Conservation (phyloP, 192 early-diverging fungal species). For the Coemansia sp. region DNA sequence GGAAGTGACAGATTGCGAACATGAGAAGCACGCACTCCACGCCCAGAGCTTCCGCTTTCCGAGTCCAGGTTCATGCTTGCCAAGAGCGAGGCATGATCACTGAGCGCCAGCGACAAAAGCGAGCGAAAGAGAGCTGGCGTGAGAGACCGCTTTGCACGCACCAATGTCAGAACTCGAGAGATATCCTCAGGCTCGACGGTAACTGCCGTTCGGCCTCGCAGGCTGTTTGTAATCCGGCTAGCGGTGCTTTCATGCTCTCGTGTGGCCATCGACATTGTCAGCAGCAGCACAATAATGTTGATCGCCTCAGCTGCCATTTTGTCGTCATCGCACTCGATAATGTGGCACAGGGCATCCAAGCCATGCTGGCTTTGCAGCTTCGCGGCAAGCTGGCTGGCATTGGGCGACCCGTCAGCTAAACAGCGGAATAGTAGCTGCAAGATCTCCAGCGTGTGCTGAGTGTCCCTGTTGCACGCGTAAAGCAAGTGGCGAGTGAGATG, state of each 20-base stretch:
- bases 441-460: slow-evolving; percentile 42
- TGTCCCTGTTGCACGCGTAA: slow-evolving; percentile 46
- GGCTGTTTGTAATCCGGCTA: slow-evolving; percentile 46
- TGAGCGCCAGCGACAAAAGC: slow-evolving; percentile 30
- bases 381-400: slow-evolving; percentile 30
- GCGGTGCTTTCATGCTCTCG: slow-evolving; percentile 38
- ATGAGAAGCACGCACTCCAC: slow-evolving; percentile 14
- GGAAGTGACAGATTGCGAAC: slow-evolving; percentile 36
- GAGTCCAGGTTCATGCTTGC: slow-evolving; percentile 41
- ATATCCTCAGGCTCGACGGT: slow-evolving; percentile 27
- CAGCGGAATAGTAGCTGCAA: slow-evolving; percentile 47
- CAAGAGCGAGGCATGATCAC: slow-evolving; percentile 40
- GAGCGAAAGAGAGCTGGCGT: slow-evolving; percentile 43
- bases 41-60: neutral
- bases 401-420: slow-evolving; percentile 46
- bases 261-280: slow-evolving; percentile 24
- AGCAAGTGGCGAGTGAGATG: slow-evolving; percentile 40
- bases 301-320: slow-evolving; percentile 39
- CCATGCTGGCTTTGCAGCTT: slow-evolving; percentile 29
- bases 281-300: slow-evolving; percentile 47
- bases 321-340: slow-evolving; percentile 51
- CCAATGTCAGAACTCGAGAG: slow-evolving; percentile 25
- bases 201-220: slow-evolving; percentile 31
- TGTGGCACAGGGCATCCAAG: slow-evolving; percentile 37
- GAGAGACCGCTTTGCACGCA: slow-evolving; percentile 39